Evolutionary conservation across 2,329 filamentous ascomycete genomes (phyloP).

Genomic region (Emmonsiellopsis sp.): DNA sequence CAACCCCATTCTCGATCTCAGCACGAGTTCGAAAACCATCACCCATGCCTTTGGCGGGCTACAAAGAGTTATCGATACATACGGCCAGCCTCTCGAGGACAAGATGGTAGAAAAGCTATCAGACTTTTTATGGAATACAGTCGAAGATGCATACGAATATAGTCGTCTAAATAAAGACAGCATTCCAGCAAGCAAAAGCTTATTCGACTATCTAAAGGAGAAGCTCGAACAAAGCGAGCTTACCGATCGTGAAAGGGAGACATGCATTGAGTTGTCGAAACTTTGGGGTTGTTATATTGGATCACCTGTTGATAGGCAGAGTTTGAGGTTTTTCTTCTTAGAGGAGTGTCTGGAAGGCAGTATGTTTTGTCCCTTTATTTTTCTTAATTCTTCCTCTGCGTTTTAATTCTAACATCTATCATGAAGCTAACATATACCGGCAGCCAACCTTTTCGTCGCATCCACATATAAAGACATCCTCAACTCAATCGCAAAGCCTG

Average conservation of each 20-base stretch:
- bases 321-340: conserved; percentile 55
- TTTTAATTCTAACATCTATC: background rate
- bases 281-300: conserved; percentile 60
- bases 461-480: conserved; percentile 54
- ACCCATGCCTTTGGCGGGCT: conserved; percentile 46
- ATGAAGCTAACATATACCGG: conserved; percentile 4
- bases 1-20: conserved; percentile 52
- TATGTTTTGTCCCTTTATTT: conserved; percentile 18
- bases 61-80: conserved; percentile 38
- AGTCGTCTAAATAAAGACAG: conserved; percentile 44
- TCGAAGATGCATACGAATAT: conserved; percentile 51
- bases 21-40: conserved; percentile 42
- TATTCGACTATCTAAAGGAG: conserved; percentile 50
- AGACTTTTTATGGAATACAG: conserved; percentile 48
- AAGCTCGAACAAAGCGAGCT: conserved; percentile 35
- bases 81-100: conserved; percentile 36
- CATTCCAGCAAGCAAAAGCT: conserved; percentile 44
- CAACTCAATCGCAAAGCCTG: conserved; percentile 41
- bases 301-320: conserved; percentile 50
- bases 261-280: conserved; percentile 46
- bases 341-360: conserved; percentile 58
- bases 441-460: conserved; percentile 54
- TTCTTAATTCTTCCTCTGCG: background rate
- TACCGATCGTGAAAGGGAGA: conserved; percentile 34
- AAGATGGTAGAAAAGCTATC: conserved; percentile 24